Percentiles rank a stretch among this genome's conserved stretches.
Evolutionary conservation across 768 basidiomycete genomes (phyloP).

Genomic region (Chalciporus sphaerocephalus): DNA sequence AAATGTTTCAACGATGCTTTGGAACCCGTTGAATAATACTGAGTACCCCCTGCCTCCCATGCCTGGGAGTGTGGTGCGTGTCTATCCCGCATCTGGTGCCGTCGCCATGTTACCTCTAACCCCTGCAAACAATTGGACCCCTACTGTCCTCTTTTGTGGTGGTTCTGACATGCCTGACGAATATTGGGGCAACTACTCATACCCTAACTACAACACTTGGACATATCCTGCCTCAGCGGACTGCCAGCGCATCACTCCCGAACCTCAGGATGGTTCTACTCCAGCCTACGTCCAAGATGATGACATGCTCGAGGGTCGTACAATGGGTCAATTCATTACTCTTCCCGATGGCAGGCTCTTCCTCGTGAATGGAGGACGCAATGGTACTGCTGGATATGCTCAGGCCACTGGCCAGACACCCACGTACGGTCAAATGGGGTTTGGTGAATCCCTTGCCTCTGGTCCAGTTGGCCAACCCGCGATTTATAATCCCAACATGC

Average conservation of each 20-base stretch:
- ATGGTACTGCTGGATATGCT: constrained; percentile 89
- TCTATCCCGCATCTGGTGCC: constrained; percentile 91
- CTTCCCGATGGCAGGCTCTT: constrained; percentile 75
- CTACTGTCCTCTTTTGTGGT: constrained; percentile 87
- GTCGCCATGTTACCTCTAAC: constrained; percentile 89
- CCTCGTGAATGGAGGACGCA: constrained; percentile 75
- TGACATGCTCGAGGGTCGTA: constrained; percentile 66
- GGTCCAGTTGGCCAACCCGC: constrained; percentile 75
- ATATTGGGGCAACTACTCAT: constrained; percentile 75
- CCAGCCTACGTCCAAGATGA: constrained; percentile 70
- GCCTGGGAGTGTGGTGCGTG: constrained; percentile 69
- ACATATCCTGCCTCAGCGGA: constrained; percentile 63
- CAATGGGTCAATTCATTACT: constrained; percentile 91
- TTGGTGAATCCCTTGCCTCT: constrained; percentile 69
- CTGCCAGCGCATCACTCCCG: constrained; percentile 84
- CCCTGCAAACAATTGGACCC: constrained; percentile 81
- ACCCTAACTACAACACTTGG: constrained; percentile 71
- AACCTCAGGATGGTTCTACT: constrained; percentile 64
- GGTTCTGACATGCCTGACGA: constrained; percentile 75
- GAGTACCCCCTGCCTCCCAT: constrained; percentile 67
- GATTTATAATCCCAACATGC: constrained; percentile 75
- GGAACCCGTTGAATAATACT: constrained; percentile 50
- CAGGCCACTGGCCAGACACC: constrained; percentile 45
- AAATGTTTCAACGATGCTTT: constrained; percentile 49
- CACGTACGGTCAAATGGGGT: constrained; percentile 55